Conservation (phyloP, 2,329 filamentous ascomycete species). For the Onygena corvina region DNA sequence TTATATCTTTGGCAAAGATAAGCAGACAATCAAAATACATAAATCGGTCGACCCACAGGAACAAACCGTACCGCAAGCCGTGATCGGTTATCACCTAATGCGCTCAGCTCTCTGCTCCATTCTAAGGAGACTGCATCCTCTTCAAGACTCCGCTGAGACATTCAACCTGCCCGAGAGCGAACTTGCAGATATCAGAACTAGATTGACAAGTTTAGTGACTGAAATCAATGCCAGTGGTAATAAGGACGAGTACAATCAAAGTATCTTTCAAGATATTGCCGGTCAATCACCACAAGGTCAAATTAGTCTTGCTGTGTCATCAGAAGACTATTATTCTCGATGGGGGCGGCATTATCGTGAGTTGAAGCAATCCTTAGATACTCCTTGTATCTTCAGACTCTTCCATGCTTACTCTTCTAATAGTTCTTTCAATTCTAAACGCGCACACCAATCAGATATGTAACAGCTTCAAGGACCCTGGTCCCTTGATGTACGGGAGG, state of each 20-base stretch:
- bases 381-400: background rate
- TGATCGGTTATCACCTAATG: constrained; percentile 41
- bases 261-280: constrained; percentile 40
- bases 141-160: constrained; percentile 32
- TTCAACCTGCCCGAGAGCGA: constrained; percentile 5
- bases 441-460: constrained; percentile 48
- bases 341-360: constrained; percentile 47
- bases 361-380: background rate
- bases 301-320: constrained; percentile 38
- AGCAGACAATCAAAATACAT: constrained; percentile 6
- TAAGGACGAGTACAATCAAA: constrained; percentile 31
- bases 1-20: constrained; percentile 14
- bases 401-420: background rate
- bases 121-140: constrained; percentile 36
- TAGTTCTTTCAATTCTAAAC: constrained; percentile 43
- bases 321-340: constrained; percentile 30
- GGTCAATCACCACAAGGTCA: constrained; percentile 39
- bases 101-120: constrained; percentile 42
- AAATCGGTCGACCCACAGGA: background rate
- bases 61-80: constrained; percentile 5
- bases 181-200: constrained; percentile 10
- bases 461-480: constrained; percentile 51
- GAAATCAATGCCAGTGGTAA: constrained; percentile 28
- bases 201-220: constrained; percentile 25
- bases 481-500: constrained; percentile 44